Percentiles rank a stretch among this genome's conserved stretches.
phyloP scores from a whole-genome alignment of 192 early-diverging fungal genomes.

The Podila verticillata region DNA sequence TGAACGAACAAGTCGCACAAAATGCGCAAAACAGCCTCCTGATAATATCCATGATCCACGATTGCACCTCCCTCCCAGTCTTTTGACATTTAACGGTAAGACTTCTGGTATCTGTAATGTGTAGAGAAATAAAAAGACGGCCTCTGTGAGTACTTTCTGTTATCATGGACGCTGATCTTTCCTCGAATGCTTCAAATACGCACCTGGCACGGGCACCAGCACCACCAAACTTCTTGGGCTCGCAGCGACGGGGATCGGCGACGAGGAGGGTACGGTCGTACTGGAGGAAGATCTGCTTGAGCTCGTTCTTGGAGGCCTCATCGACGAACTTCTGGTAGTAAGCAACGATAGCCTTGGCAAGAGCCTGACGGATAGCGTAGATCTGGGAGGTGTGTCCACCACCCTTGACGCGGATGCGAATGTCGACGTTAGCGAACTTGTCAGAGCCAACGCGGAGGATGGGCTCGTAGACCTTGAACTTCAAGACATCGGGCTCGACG shows the following conservation, averaged over 20 bases:
- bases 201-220: constrained; percentile 95
- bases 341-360: constrained; percentile 96
- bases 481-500: constrained; percentile 96
- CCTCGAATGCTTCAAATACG: constrained; percentile 20
- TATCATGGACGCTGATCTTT: background rate
- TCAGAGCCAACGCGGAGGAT: constrained; percentile 96
- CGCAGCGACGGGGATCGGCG: constrained; percentile 98
- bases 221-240: constrained; percentile 99
- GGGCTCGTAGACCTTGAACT: constrained; percentile 99
- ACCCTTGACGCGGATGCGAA: constrained; percentile 95
- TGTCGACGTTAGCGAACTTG: constrained; percentile 95
- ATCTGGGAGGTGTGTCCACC: constrained; percentile 96
- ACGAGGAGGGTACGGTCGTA: constrained; percentile 99
- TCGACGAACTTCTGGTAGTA: constrained; percentile 98
- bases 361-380: constrained; percentile 95
- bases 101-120: constrained; percentile 49
- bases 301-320: constrained; percentile 97
- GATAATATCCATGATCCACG: too few species aligned
- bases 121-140: background rate
- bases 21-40: too few species aligned
- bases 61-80: constrained; percentile 2
- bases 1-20: too few species aligned
- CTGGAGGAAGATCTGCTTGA: constrained; percentile 80
- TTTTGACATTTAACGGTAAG: constrained; percentile 49
- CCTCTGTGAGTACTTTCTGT: background rate